Conservation (phyloP, 371 early-diverging fungal genomes). For the Catenaria anguillulae region DNA sequence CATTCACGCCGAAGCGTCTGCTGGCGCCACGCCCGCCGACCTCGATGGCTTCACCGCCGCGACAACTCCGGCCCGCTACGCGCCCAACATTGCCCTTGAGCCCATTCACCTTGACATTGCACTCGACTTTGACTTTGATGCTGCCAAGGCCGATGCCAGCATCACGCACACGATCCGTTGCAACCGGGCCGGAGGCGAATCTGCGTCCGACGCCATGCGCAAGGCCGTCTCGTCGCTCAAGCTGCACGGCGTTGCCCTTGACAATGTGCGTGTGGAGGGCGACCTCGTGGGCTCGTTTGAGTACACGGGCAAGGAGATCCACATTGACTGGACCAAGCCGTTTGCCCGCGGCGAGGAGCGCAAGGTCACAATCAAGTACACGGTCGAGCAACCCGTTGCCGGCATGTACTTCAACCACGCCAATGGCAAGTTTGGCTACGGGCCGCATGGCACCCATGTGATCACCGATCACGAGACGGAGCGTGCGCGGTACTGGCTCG, state of each 20-base stretch:
- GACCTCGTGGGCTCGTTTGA: constrained; percentile 12
- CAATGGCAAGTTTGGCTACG: constrained; percentile 4
- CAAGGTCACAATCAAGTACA: constrained; percentile 22
- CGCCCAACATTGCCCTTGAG: constrained; percentile 25
- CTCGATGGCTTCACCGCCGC: neutral
- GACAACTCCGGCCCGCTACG: constrained; percentile 15
- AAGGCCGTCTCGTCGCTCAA: constrained; percentile 11
- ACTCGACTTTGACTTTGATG: constrained; percentile 18
- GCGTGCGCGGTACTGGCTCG: constrained; percentile 43
- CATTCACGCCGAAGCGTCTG: too few species aligned
- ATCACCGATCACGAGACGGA: constrained; percentile 27
- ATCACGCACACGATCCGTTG: constrained; percentile 20
- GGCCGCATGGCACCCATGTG: constrained; percentile 10
- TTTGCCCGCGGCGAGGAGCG: constrained; percentile 12
- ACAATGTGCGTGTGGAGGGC: constrained; percentile 18
- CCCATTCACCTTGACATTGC: constrained; percentile 27
- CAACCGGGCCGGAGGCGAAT: constrained; percentile 9
- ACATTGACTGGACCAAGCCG: constrained; percentile 22
- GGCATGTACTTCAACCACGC: constrained; percentile 20
- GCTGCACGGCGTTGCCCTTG: constrained; percentile 26
- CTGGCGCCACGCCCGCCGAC: too few species aligned
- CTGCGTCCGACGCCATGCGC: constrained; percentile 8
- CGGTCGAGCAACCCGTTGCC: constrained; percentile 23
- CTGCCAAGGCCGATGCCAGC: constrained; percentile 11
- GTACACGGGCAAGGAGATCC: constrained; percentile 28